Conservation (phyloP, 1,284 basidiomycete species). For the Microbotryum saponariae region DNA sequence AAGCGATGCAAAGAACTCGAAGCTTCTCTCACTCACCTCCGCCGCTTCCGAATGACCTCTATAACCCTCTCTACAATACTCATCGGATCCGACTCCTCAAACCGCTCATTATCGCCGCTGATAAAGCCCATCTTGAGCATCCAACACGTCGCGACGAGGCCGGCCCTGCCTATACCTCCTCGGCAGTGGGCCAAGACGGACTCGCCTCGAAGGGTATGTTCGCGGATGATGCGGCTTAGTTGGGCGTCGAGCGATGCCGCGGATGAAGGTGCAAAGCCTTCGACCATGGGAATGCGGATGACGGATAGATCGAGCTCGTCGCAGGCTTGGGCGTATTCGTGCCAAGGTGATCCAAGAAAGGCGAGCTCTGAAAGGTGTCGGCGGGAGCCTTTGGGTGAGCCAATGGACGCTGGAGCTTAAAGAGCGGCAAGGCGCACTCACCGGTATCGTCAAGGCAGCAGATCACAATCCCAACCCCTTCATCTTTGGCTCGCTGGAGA, state of each 20-base stretch:
- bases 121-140: constrained; percentile 78
- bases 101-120: background rate
- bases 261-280: constrained; percentile 74
- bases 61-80: constrained; percentile 66
- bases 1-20: no score
- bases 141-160: constrained; percentile 88
- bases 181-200: constrained; percentile 84
- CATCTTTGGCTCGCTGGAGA: constrained; percentile 61
- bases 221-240: constrained; percentile 60
- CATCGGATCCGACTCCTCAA: constrained; percentile 46
- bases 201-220: constrained; percentile 67
- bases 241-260: constrained; percentile 50
- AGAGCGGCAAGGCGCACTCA: constrained; percentile 4
- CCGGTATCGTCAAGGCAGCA: constrained; percentile 33
- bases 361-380: constrained; percentile 68
- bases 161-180: constrained; percentile 89
- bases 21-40: constrained; percentile 47
- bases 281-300: constrained; percentile 76
- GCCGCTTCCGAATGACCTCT: constrained; percentile 59
- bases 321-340: constrained; percentile 61
- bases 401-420: constrained; percentile 55
- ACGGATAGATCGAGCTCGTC: constrained; percentile 64
- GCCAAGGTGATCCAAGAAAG: constrained; percentile 75
- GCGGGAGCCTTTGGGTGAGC: background rate
- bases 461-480: constrained; percentile 27